Base-by-base conservation (phyloP, 2,329 filamentous ascomycete species). In the Truncatella angustata region DNA sequence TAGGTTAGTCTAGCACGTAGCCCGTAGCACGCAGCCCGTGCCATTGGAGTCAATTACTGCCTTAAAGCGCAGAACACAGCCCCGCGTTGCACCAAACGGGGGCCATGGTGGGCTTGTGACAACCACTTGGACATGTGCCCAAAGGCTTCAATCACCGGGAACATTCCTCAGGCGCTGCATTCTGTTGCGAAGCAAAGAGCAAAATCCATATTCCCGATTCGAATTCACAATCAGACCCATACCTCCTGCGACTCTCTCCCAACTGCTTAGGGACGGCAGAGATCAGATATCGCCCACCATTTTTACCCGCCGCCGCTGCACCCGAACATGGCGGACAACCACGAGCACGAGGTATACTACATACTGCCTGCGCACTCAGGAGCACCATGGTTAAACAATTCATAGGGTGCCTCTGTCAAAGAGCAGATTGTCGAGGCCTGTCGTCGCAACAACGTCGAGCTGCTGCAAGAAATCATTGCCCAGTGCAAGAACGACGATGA, bases 381-480 rank as follows among this genome's bases (percentile, higher is more conserved):
- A 16, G 5, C 14, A n/a, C 12, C 12, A 5, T 44, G 10, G 11
- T n/a, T 46, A 20, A 48, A 37, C 18, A 16, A n/a, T 28, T 26
- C 18, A 11, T 23, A 39, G 45, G 35, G 21, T 21, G 49, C 42
- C 18, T 43, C 48, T 23, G 28, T 48, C 44, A 46, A 48, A 28
- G 35, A 97, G 76, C 82, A 90, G 65, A 82, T 97, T 62, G 84
- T 97, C 72, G 93, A 96, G 76, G 90, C 94, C 63, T 96, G 90
- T 74, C 90, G 93, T 56, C 84, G 91, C 66, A 93, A 97, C 80
- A 97, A 97, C 73, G 86, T 86, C 60, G 87, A 93, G 50, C 84
- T 97, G 55, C 84, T 97, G 52, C 74, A 82, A 62, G 87, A 94
- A 63, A 81, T 92, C 52, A 79, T 97, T 60, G 73, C 80, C 37